Base-by-base conservation (phyloP, 2,329 filamentous ascomycete genomes). In the Exserohilum rostratum region DNA sequence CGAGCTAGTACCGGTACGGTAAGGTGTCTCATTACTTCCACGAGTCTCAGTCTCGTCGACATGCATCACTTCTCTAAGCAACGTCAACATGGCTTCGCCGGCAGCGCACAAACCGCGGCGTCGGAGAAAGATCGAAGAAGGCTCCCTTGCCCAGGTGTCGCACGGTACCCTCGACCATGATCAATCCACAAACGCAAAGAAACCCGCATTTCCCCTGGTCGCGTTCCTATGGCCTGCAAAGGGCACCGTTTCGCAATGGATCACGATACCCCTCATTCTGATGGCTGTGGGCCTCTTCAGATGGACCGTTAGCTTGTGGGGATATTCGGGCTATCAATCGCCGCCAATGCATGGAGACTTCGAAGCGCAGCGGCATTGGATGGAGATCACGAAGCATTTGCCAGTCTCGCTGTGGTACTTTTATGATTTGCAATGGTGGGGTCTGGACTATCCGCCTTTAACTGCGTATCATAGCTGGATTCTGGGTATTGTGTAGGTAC, bases 401-500 rank as follows among this genome's bases (percentile, higher is more conserved):
- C 95, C 95, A 12, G 83, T 96, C 33, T 95, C 91, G 10, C 90
- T 95, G 75, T 99, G 96, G 95, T 99, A 99, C 76, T 96, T 96
- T 71, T 91, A 99, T 75, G 93, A 99, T 73, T 81, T 98, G 39
- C 83, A 93, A 69, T 99, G 93, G 88, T 99, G 95, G 95, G 96
- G 96, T 0, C 83, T 99, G 63, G 95, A 99, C 78, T 99, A 99
- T 75, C 95, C 95, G 52, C 95, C 95, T 47, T 84, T 99, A 77
- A 99, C 95, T 48, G 96, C 95, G 46, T 99, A 99, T 78, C 95
- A 99, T 77, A 97, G 93, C 80, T 98, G 93, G 93, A 71, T 95
- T n/a, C 79, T 96, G 57, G 95, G 95, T 60, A 90, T 89, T 76
- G 85, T 97, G 80, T 86, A 78, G 61, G 83, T 72, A 27, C 2